phyloP scores from a whole-genome alignment of 2,329 filamentous ascomycete species.

The Elsinoe perseae region DNA sequence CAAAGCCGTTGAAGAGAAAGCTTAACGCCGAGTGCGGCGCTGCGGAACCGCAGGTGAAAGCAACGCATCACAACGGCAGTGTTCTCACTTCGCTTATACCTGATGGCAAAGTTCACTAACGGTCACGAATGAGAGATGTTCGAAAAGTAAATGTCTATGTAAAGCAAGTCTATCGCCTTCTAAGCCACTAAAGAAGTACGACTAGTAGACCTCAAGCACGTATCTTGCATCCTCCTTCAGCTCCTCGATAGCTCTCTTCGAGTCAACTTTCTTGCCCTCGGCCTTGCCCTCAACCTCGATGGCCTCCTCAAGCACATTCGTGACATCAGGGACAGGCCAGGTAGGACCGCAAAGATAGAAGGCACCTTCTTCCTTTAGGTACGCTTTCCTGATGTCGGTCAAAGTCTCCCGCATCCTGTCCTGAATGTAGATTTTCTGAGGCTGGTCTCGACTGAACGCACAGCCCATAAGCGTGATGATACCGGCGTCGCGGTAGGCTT shows the following conservation, averaged over 20 bases:
- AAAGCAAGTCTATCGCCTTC: neutral
- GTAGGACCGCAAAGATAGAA: constrained; percentile 98
- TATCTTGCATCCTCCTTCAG: constrained; percentile 93
- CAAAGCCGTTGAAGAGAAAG: constrained; percentile 9
- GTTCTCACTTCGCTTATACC: neutral
- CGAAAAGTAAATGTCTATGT: neutral
- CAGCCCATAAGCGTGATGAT: constrained; percentile 90
- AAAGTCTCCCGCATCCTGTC: constrained; percentile 91
- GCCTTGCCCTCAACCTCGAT: constrained; percentile 66
- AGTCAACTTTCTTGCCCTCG: constrained; percentile 71
- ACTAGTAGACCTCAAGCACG: constrained; percentile 90
- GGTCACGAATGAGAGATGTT: neutral
- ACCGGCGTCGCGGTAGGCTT: constrained; percentile 90
- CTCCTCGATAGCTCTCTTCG: constrained; percentile 87
- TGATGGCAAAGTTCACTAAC: neutral
- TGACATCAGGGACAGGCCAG: constrained; percentile 97
- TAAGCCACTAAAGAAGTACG: neutral
- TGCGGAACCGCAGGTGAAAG: constrained; percentile 3
- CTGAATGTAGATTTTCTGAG: constrained; percentile 98
- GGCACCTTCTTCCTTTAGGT: constrained; percentile 76
- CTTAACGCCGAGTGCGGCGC: constrained; percentile 3
- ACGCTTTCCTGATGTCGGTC: constrained; percentile 72
- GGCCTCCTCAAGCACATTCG: constrained; percentile 85
- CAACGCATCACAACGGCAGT: neutral
- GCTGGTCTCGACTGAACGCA: constrained; percentile 94